Base-by-base conservation (phyloP, 2,329 filamentous ascomycete genomes). In the Sordariomycetes sp. region DNA sequence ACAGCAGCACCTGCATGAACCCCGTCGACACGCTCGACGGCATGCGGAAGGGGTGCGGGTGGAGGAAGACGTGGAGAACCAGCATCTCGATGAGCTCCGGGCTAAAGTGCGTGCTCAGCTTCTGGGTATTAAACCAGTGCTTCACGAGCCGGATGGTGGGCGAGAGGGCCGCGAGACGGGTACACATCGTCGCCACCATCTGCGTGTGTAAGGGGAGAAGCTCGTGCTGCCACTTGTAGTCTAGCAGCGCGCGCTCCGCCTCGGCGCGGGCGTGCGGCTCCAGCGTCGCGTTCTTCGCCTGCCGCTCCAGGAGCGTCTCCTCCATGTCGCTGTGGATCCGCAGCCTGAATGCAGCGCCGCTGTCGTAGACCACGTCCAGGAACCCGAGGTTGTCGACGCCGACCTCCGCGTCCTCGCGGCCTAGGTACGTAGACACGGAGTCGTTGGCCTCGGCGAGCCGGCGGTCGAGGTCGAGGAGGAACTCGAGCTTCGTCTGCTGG, bases 401-500 rank as follows among this genome's bases (percentile, higher is more conserved):
- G 48, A 79, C 76, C 12, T 78, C 77, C 58, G 80, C 77, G 61
- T 94, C 90, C 65, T 97, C 94, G 17, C 96, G 75, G 0, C 94
- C 92, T 13, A 97, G 74, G 52, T 84, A 83, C 7, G 85, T 84
- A 32, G 74, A 80, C 48, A 90, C 76, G 50, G 75, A 77, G 10
- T 79, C 75, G 28, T 85, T 81, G 2, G 76, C 71, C 20, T 81
- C 77, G 57, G 81, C 77, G 1, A 99, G 73, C 2, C 90, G 78
- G 55, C 85, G 82, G 54, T 85, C 83, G 58, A 96, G 84, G 63
- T 85, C 81, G 3, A 96, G 72, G 3, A 94, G 76, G 66, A 99
- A 95, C 3, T 95, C 94, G 45, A 95, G 81, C 70, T 99, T 99
- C 13, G 90, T 91, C 65, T 90, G 84, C 68, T 99, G 94, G 58